These are phyloP conservation scores for Aschersonia sp. DNA, from an alignment of 2,329 filamentous ascomycete species.

Conservation along the genomic window DNA sequence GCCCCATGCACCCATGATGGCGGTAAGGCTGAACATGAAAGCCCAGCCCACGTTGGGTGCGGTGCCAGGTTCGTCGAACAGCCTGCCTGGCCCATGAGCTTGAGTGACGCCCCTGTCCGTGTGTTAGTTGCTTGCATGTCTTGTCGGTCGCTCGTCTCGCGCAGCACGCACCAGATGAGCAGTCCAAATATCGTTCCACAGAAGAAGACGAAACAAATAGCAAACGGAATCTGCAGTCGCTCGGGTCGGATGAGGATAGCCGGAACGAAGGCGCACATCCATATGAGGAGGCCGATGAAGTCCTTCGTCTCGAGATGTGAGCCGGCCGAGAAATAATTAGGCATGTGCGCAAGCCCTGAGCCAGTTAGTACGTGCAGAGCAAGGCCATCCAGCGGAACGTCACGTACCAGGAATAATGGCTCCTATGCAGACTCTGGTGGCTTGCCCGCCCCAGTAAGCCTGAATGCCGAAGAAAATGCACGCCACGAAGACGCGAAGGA, in stretches of 20 bases:
- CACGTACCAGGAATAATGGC: conserved; percentile 12
- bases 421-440: conserved; percentile 12
- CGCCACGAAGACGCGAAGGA: conserved; percentile 11
- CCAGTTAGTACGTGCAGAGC: too few species aligned
- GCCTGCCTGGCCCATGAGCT: conserved; percentile 8
- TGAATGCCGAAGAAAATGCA: conserved; percentile 15
- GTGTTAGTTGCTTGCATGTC: background rate
- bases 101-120: conserved; percentile 8
- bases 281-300: conserved; percentile 12
- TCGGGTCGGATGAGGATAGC: conserved; percentile 10
- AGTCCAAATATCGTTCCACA: conserved; percentile 9
- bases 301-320: conserved; percentile 13
- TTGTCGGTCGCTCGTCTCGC: too few species aligned
- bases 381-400: background rate
- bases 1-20: conserved; percentile 13
- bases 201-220: conserved; percentile 12
- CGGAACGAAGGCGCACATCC: conserved; percentile 10
- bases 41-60: conserved; percentile 13
- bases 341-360: conserved; percentile 9
- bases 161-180: conserved; percentile 6
- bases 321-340: conserved; percentile 9
- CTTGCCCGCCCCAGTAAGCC: conserved; percentile 15
- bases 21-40: conserved; percentile 16
- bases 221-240: conserved; percentile 12
- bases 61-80: conserved; percentile 9